A percentile compares a stretch with the other conserved stretches of the same genome.
phyloP scores from a whole-genome alignment of 306 rosid species.

The Morella rubra region DNA sequence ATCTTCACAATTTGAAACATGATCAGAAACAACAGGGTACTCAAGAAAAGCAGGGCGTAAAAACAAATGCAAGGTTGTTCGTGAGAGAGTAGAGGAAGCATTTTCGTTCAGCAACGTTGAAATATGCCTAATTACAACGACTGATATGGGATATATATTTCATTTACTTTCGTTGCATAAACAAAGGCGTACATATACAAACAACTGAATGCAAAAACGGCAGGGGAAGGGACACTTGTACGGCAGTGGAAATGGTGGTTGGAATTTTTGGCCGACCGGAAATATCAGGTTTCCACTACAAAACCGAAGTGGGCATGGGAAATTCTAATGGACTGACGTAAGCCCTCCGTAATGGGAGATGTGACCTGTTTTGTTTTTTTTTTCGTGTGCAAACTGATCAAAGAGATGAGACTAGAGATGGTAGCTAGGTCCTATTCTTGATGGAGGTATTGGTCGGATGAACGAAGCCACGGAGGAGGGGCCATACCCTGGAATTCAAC shows the following conservation, averaged over 20 bases:
- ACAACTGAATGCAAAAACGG: background rate
- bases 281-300: constrained; percentile 34
- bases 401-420: no score
- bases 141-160: no score
- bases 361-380: no score
- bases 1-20: constrained; percentile 20
- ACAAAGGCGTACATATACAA: background rate
- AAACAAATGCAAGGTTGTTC: constrained; percentile 23
- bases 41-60: constrained; percentile 8
- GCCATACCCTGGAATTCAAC: no score
- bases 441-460: no score
- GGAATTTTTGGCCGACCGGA: constrained; percentile 54
- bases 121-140: no score
- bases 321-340: constrained; percentile 16
- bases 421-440: no score
- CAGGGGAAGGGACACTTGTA: background rate
- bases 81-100: constrained; percentile 39
- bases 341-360: background rate
- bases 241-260: constrained; percentile 9
- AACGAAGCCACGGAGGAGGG: no score
- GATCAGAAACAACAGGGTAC: constrained; percentile 17
- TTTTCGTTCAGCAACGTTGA: constrained; percentile 19
- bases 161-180: no score
- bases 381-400: no score
- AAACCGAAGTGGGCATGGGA: constrained; percentile 6